Evolutionary conservation across 768 basidiomycete species (phyloP).

Genomic region (Termitomyces bulborhizus): DNA sequence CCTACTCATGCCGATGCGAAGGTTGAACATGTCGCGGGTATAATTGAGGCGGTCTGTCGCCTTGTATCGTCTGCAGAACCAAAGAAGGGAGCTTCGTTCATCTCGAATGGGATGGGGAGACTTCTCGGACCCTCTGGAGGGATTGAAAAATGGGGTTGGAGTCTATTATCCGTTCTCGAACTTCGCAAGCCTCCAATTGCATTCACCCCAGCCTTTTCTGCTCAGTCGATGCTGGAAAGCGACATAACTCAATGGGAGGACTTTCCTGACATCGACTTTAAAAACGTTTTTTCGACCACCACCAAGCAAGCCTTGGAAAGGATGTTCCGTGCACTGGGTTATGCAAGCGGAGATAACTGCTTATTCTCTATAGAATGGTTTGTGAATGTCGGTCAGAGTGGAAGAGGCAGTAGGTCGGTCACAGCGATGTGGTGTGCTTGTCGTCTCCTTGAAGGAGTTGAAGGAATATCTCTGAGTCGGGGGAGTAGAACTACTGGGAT

Average conservation of each 20-base stretch:
- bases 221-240: conserved; percentile 54
- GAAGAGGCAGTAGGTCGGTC: conserved; percentile 40
- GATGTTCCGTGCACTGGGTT: conserved; percentile 73
- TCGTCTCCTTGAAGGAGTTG: conserved; percentile 68
- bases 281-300: conserved; percentile 44
- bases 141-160: conserved; percentile 92
- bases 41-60: conserved; percentile 68
- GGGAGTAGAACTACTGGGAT: conserved; percentile 20
- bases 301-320: conserved; percentile 50
- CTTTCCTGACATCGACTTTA: conserved; percentile 60
- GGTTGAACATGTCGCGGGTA: conserved; percentile 58
- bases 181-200: conserved; percentile 51
- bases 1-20: conserved; percentile 67
- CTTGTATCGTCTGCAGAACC: conserved; percentile 26
- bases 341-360: conserved; percentile 59
- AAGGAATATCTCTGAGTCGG: conserved; percentile 36
- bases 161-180: conserved; percentile 74
- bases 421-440: conserved; percentile 84
- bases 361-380: conserved; percentile 86
- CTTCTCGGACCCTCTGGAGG: conserved; percentile 78
- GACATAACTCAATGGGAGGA: conserved; percentile 25
- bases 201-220: conserved; percentile 40
- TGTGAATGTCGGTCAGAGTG: conserved; percentile 42
- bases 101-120: conserved; percentile 49
- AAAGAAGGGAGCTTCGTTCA: conserved; percentile 27